phyloP scores from a whole-genome alignment of 2,329 filamentous ascomycete genomes.

The Hypoxylon sp. region DNA sequence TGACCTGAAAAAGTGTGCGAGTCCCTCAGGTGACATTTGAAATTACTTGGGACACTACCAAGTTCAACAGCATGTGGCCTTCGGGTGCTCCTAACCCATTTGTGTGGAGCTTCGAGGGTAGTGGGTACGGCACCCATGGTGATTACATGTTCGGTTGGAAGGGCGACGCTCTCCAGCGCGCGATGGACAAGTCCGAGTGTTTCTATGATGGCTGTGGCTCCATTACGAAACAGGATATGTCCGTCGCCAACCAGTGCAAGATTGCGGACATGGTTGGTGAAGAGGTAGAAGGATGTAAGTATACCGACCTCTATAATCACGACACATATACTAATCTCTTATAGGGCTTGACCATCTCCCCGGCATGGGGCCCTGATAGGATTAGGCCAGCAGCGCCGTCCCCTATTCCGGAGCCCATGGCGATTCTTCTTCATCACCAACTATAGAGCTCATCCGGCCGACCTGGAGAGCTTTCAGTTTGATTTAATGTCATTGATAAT shows the following conservation, averaged over 20 bases:
- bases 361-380: constrained; percentile 30
- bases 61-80: constrained; percentile 56
- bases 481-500: neutral
- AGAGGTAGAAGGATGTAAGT: constrained; percentile 52
- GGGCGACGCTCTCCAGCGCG: constrained; percentile 52
- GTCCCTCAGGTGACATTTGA: constrained; percentile 60
- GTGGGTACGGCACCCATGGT: constrained; percentile 52
- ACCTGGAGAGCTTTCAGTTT: neutral
- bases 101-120: constrained; percentile 52
- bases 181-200: constrained; percentile 57
- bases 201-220: constrained; percentile 54
- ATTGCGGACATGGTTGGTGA: constrained; percentile 50
- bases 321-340: constrained; percentile 25
- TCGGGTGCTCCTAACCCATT: constrained; percentile 52
- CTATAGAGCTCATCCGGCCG: neutral
- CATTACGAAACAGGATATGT: constrained; percentile 52
- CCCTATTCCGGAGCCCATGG: neutral
- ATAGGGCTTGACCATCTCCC: constrained; percentile 45
- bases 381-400: neutral
- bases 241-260: constrained; percentile 50
- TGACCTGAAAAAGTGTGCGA: constrained; percentile 43
- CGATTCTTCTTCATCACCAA: neutral
- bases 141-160: constrained; percentile 44
- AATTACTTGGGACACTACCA: constrained; percentile 60
- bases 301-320: neutral